Conservation (phyloP, 306 rosid genomes). For the Mucuna pruriens region DNA sequence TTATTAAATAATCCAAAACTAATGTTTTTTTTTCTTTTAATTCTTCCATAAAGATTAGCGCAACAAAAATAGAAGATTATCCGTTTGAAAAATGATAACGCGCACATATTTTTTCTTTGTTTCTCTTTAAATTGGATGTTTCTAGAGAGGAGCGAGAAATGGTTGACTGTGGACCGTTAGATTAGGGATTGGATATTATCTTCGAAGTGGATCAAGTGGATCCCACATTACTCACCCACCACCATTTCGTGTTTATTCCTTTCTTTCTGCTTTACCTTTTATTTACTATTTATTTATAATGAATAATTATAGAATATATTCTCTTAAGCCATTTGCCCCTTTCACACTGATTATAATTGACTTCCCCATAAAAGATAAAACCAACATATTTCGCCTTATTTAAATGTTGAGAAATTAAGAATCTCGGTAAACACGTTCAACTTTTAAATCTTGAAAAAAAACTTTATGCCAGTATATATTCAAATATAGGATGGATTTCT, state of each 20-base stretch:
- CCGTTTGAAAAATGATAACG: conserved; percentile 24
- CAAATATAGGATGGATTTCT: background rate
- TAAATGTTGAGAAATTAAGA: background rate
- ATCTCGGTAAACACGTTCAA: background rate
- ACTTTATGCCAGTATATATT: background rate
- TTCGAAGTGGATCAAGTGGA: conserved; percentile 29
- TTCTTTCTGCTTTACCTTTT: background rate
- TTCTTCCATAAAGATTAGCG: background rate
- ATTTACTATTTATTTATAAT: background rate
- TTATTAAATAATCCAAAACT: background rate
- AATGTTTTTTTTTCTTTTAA: background rate
- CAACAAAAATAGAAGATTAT: conserved; percentile 40
- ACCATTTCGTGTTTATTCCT: conserved; percentile 40
- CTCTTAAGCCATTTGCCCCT: background rate
- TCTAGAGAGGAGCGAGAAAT: background rate
- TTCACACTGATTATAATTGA: background rate
- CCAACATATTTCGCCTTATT: background rate
- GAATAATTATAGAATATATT: conserved; percentile 25
- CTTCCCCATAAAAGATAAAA: background rate
- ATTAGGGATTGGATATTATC: conserved; percentile 7
- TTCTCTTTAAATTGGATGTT: background rate
- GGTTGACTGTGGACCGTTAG: conserved; percentile 26
- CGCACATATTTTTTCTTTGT: background rate
- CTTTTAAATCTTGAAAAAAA: background rate
- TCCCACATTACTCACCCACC: conserved; percentile 34